Percentiles rank a stretch among this genome's conserved stretches.
Evolutionary conservation across 352 stramenopile genomes (phyloP).

Genomic region (Chrysophaeum taylorii): DNA sequence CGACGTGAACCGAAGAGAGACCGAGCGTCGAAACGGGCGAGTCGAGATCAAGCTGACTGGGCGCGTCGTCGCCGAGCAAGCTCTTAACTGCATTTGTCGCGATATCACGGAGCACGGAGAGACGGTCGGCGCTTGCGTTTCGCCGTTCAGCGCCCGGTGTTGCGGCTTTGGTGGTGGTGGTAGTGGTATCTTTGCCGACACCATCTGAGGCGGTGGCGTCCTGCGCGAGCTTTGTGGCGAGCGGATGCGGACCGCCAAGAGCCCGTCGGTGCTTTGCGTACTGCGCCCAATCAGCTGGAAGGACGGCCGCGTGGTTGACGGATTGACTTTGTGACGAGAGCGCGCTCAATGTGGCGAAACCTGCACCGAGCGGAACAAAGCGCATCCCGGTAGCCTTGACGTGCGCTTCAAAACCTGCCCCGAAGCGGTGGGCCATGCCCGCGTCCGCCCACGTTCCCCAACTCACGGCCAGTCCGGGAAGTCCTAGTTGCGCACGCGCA

Average conservation of each 20-base stretch:
- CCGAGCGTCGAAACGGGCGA: neutral
- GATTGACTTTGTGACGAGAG: neutral
- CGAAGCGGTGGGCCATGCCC: slow-evolving; percentile 4
- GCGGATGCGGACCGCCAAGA: neutral
- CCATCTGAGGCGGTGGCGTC: neutral
- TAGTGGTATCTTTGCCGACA: no score
- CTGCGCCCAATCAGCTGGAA: neutral
- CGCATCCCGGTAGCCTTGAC: neutral
- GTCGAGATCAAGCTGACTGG: neutral
- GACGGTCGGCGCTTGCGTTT: no score
- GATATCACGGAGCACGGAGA: no score
- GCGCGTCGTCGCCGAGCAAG: neutral
- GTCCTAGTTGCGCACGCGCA: neutral
- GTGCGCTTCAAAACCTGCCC: neutral
- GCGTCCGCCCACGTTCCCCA: slow-evolving; percentile 1
- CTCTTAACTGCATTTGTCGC: no score
- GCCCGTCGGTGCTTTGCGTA: neutral
- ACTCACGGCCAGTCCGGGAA: neutral
- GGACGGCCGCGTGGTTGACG: neutral
- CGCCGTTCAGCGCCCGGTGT: no score
- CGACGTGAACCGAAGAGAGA: neutral
- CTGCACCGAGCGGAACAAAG: neutral
- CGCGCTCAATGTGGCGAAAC: neutral
- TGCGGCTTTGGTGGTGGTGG: no score
- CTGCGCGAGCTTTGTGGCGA: neutral